Base-by-base conservation (phyloP, 371 early-diverging fungal species). In the Apophysomyces variabilis region DNA sequence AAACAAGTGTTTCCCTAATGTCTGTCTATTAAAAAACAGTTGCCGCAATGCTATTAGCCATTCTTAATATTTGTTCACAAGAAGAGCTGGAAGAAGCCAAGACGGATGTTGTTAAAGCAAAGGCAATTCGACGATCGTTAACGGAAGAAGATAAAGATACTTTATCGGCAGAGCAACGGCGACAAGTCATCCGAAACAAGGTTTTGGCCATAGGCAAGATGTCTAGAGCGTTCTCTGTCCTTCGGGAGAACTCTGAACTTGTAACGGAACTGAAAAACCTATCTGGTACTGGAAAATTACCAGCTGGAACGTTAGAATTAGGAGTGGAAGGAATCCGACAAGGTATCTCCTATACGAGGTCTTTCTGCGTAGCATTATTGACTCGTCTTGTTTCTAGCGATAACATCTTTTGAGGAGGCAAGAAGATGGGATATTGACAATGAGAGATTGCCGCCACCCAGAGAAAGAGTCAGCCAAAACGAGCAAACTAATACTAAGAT, bases 161-260 rank as follows among this genome's bases (percentile, higher is more conserved):
- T 32, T 87, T 86, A 45, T 67, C 74, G 36, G 87, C 89, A 61
- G 85, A 82, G 5, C 73, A 75, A 41, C 82, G 93, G 38, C 83
- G 92, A 37, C 81, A 86, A 62, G 82, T 91, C 36, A 93, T 98
- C 67, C 87, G 85, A 54, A 93, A 90, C 76, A 97, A 97, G 84
- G 95, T 98, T 58, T 67, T 92, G 66, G 99, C 99, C 1, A 87
- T 97, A 54, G 97, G 96, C 38, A 90, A 93, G 64, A 90, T 97
- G 79, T 89, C 96, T 18, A 85, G 93, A 41, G 87, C 92, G 18
- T 97, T 96, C 85, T 87, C 91, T 38, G 88, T 93, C 7, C 84
- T 98, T 57, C 88, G 98, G 66, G 87, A 93, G 61, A 95, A 97
- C 67, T 88, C 90, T 47, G 97, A 98, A 72, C 82, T 87, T 47